Base-by-base conservation (phyloP, 768 basidiomycete species). In the Boletus sensibilis region DNA sequence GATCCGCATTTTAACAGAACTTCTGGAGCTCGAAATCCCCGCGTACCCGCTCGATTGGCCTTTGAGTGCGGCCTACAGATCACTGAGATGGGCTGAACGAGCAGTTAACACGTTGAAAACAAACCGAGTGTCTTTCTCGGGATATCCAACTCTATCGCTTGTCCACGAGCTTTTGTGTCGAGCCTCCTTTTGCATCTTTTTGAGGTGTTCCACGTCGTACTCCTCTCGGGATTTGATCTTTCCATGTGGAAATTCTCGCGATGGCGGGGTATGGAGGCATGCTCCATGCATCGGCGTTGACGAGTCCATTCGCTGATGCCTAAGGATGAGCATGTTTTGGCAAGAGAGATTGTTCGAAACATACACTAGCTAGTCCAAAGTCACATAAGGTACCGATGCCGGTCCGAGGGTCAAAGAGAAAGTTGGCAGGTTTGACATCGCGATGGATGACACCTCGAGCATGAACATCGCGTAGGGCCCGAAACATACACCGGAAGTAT, bases 351-450 rank as follows among this genome's bases (percentile, higher is more conserved):
- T 34, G 31, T 33, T 21, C 39, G 38, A 55, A 12, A 75, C 89
- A 64, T 72, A 95, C 94, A 65, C 92, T 93, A 10, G 97, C 97
- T 4, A 99, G 80, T 20, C 97, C 97, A 68, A 98, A 97, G 72
- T 98, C 97, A 62, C 92, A 93, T 9, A 99, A 75, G 1, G 89
- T 90, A 23, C 97, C 97, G 13, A 85, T 77, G 11, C 89, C 88
- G 8, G 87, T 88, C 37, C 79, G 82, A 37, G 92, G 87, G 70
- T 98, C 92, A 70, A 88, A 98, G 35, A 98, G 79, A 70, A 98
- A 98, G 71, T 98, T 98, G 57, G 95, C 96, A 21, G 96, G 95
- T 69, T 98, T 98, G 64, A 98, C 92, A 72, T 98, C 96, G 43
- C 96, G 91, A 71, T 98, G 96, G 50, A 98, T 91, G 64, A 98